Base-by-base conservation (phyloP, 202 grass and related monocot genomes). In the Bolboschoenoplectus hybrid region DNA sequence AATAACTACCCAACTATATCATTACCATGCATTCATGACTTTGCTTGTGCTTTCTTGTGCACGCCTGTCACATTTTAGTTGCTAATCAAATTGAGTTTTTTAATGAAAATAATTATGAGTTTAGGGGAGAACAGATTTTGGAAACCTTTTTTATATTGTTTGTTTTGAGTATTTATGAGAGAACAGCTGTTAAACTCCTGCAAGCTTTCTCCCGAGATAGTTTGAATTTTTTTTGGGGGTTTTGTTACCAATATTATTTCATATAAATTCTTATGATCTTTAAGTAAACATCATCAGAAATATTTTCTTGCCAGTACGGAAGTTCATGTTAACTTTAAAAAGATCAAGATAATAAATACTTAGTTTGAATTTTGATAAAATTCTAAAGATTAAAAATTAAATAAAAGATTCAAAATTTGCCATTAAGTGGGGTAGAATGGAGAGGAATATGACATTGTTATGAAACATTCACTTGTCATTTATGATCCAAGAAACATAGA, bases 21-120 rank as follows among this genome's bases (percentile, higher is more conserved):
- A 65, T 67, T 67, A 53, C 26, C 46, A 36, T 70, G 64, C 63
- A 70, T 84, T 70, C 64, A 84, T 70, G 46, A 26, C 47, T 84
- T 84, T 84, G 81, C 36, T 70, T 84, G 63, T 70, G 70, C 10
- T 55, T 83, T 83, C 20, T 5, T 55, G n/a, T 69, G 64, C 81
- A 41, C 39, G 0, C 49, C n/a, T 82, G 61, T 17, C 43, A 55
- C 80, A 51, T 46, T 84, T 58, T 69, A 41, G 53, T 83, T 83
- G 43, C 45, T 67, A 83, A 83, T 45, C 45, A 9, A 83, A 14
- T 83, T 66, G 5, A 53, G 81, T 52, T 83, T 83, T 3, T 7
- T 2, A 83, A 68, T 4, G 16, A 43, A 57, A 64, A 73, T 40
- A n/a, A 32, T 73, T 67, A 34, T 67, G 7, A 20, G 17, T 20